Base-by-base conservation (phyloP, 495 filamentous ascomycete species). In the Margaritispora aquatica region DNA sequence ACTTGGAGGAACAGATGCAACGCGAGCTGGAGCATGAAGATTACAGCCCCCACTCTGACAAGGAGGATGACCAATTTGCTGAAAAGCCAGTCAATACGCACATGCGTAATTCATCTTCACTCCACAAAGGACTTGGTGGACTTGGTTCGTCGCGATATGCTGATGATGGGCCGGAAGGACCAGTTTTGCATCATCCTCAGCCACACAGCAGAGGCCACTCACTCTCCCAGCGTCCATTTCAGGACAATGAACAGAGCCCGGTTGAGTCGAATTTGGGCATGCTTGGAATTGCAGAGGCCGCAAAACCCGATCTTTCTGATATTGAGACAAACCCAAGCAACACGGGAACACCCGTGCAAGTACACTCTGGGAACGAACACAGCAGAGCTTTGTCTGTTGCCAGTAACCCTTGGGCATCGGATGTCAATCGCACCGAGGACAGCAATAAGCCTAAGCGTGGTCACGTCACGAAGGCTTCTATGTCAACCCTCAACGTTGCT, bases 401-500 rank as follows among this genome's bases (percentile, higher is more conserved):
- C 11, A 69, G 62, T 55, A 69, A 69, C 55, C 67, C 67, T 5
- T 69, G 67, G 67, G 62, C 47, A 20, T 62, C 58, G 3, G 57
- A 67, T 4, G 29, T 55, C 5, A 56, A 51, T 20, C 21, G 44
- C 10, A 57, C 41, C n/a, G 36, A 50, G 21, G 38, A 55, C 7
- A 44, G 55, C 26, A 26, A n/a, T 38, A 23, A 24, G 11, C 27
- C 55, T n/a, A 51, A 51, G 19, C 63, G 53, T 22, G 51, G 74
- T 61, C 87, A 88, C 66, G 76, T 72, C 36, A 83, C 85, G 57
- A 86, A 85, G 68, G 72, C 83, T 26, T 91, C 88, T 1, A 74
- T 82, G 20, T 92, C 90, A 0, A 89, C 84, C 58, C 75, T 96
- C 49, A 97, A 98, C 62, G 89, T 92, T 38, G 85, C 84, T 55